Percentiles rank a stretch among this genome's conserved stretches.
phyloP scores from a whole-genome alignment of 805 yeast species.

The Tetrapisispora namnaoensis region DNA sequence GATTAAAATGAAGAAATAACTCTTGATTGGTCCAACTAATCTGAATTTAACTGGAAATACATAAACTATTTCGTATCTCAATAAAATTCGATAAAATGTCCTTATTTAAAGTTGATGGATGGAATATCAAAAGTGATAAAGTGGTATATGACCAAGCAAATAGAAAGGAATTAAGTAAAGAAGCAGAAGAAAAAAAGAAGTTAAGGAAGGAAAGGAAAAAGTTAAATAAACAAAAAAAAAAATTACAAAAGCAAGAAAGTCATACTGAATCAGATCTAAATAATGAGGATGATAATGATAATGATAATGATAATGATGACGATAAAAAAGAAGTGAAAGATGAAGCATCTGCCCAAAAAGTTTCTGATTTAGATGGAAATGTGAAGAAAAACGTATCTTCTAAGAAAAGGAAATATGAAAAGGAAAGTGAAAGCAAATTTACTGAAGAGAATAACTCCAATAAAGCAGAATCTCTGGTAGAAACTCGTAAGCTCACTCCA shows the following conservation, averaged over 20 bases:
- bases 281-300: neutral
- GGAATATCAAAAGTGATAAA: slow-evolving; percentile 53
- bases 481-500: slow-evolving; percentile 53
- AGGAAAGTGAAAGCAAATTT: slow-evolving; percentile 5
- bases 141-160: slow-evolving; percentile 39
- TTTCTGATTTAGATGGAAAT: slow-evolving; percentile 2
- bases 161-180: slow-evolving; percentile 21
- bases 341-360: neutral
- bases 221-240: slow-evolving; percentile 7
- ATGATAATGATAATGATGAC: neutral
- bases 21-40: too few species aligned
- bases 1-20: neutral
- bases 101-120: slow-evolving; percentile 71
- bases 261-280: neutral
- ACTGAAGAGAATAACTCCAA: neutral
- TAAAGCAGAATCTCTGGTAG: neutral
- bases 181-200: slow-evolving; percentile 15
- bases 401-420: slow-evolving; percentile 7
- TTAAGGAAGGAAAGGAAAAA: slow-evolving; percentile 16
- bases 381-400: neutral
- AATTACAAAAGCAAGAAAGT: slow-evolving; percentile 3
- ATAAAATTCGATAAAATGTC: slow-evolving; percentile 36
- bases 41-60: too few species aligned
- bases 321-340: slow-evolving; percentile 4
- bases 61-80: too few species aligned